Percentiles rank a stretch among this genome's conserved stretches.
Evolutionary conservation across 345 rosid genomes (phyloP).

Genomic region (Arabis hirsuta): DNA sequence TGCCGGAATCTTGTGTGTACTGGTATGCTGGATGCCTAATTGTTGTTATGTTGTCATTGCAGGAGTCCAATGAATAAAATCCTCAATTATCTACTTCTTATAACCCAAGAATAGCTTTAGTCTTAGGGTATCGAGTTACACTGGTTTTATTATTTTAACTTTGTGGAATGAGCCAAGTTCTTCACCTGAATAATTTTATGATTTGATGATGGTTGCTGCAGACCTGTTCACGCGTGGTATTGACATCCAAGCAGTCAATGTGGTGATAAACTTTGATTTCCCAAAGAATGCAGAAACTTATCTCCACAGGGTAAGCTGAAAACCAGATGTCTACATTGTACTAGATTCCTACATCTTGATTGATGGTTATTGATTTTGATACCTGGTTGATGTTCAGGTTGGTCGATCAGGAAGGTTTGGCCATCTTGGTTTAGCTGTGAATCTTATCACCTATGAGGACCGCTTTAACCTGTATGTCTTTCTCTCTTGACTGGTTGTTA

Average conservation of each 20-base stretch:
- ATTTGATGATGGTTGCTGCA: conserved; percentile 46
- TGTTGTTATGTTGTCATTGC: conserved; percentile 14
- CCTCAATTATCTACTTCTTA: neutral
- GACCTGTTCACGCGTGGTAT: conserved; percentile 92
- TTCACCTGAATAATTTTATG: conserved; percentile 13
- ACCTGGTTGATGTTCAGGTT: conserved; percentile 51
- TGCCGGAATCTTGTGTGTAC: conserved; percentile 97
- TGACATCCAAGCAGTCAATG: conserved; percentile 95
- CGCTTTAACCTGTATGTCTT: conserved; percentile 82
- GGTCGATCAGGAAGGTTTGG: conserved; percentile 97
- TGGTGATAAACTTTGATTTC: conserved; percentile 90
- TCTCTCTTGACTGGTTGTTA: conserved; percentile 17
- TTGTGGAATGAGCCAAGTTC: neutral
- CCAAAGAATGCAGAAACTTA: conserved; percentile 91
- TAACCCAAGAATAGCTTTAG: conserved; percentile 13
- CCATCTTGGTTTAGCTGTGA: conserved; percentile 94
- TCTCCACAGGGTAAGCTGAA: conserved; percentile 82
- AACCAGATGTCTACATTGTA: neutral
- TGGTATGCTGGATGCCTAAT: conserved; percentile 63
- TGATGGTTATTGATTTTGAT: conserved; percentile 19
- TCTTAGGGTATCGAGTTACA: conserved; percentile 3
- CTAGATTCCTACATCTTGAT: conserved; percentile 5
- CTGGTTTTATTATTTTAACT: conserved; percentile 9
- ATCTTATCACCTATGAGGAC: conserved; percentile 90
- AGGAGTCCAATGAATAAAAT: neutral